Conservation (phyloP, 306 rosid species). For the Lithocarpus polystachyus region DNA sequence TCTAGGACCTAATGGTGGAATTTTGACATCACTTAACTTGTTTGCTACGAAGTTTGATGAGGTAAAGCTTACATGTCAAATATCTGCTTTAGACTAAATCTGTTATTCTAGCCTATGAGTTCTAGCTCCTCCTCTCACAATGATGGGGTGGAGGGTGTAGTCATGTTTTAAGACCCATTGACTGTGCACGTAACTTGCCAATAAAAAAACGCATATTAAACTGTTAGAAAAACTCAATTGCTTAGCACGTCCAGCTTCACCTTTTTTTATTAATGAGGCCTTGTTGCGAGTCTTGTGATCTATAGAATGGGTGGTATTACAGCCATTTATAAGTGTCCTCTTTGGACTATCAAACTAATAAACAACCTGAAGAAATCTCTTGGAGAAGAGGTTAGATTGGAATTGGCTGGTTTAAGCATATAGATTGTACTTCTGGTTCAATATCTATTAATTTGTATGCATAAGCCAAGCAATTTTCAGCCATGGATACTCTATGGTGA, state of each 20-base stretch:
- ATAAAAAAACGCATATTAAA: not conserved
- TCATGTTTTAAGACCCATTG: too few species aligned
- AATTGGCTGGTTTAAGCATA: not conserved
- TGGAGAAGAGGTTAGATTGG: not conserved
- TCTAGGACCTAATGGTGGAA: constrained; percentile 98
- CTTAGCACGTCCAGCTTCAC: not conserved
- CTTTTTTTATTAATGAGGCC: not conserved
- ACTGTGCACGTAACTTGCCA: too few species aligned
- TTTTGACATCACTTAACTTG: constrained; percentile 88
- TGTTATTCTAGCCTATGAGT: too few species aligned
- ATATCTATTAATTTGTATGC: not conserved
- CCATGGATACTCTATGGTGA: not conserved
- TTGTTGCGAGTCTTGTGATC: not conserved
- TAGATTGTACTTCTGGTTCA: not conserved
- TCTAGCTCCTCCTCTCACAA: too few species aligned
- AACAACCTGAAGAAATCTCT: not conserved
- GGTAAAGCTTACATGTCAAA: constrained; percentile 40
- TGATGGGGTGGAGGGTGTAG: too few species aligned
- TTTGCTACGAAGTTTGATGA: constrained; percentile 96
- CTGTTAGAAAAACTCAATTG: not conserved
- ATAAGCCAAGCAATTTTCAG: not conserved
- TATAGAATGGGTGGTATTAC: not conserved
- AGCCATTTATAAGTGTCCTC: not conserved
- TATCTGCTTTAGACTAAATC: not conserved
- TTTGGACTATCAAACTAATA: not conserved